phyloP scores from a whole-genome alignment of 2,329 filamentous ascomycete genomes.

The Penicillium corylophilum region DNA sequence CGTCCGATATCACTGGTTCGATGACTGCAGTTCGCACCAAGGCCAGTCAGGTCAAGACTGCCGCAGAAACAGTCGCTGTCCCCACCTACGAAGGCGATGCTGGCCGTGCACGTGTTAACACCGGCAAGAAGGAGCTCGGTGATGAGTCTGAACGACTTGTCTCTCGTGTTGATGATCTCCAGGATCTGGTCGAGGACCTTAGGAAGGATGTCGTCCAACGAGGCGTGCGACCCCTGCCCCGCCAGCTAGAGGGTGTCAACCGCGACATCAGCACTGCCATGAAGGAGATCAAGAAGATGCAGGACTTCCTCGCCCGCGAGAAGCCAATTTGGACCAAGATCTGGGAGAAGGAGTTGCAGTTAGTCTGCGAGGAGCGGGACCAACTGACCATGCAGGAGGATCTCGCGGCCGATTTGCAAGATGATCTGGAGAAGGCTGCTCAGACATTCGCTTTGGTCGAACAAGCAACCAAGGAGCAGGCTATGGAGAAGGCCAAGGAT shows the following conservation, averaged over 20 bases:
- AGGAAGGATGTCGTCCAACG: conserved; percentile 94
- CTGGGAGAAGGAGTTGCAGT: conserved; percentile 96
- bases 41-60: conserved; percentile 75
- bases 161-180: conserved; percentile 90
- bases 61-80: conserved; percentile 68
- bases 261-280: conserved; percentile 81
- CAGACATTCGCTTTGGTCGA: conserved; percentile 95
- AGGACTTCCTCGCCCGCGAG: conserved; percentile 86
- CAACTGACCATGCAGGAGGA: conserved; percentile 96
- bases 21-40: conserved; percentile 83
- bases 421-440: conserved; percentile 90
- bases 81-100: conserved; percentile 71
- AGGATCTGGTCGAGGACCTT: conserved; percentile 92
- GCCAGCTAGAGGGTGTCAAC: conserved; percentile 83
- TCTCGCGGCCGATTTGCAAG: conserved; percentile 83
- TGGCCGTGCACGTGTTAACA: conserved; percentile 82
- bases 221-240: conserved; percentile 84
- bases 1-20: conserved; percentile 80
- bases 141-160: conserved; percentile 89
- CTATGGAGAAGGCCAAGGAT: conserved; percentile 61
- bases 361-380: conserved; percentile 93
- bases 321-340: conserved; percentile 99
- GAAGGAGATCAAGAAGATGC: conserved; percentile 88
- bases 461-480: conserved; percentile 96
- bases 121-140: conserved; percentile 81